These are phyloP conservation scores for Tolypocladium inflatum DNA, from an alignment of 2,329 filamentous ascomycete genomes.

Conservation along the genomic window DNA sequence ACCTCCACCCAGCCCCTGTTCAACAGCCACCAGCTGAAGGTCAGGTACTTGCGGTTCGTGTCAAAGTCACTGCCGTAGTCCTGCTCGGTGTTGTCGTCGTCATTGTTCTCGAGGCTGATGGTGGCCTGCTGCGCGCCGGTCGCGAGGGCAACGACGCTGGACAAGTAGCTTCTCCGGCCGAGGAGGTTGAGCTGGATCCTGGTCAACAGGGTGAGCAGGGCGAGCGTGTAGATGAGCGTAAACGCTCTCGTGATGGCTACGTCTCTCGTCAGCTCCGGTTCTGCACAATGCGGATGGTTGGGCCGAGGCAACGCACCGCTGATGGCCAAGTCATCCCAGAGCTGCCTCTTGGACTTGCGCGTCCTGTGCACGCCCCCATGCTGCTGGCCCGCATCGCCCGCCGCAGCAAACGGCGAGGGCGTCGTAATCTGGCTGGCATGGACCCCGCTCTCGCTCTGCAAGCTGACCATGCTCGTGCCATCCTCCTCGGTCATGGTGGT, in stretches of 20 bases:
- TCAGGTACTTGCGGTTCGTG: conserved; percentile 88
- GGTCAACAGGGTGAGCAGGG: conserved; percentile 82
- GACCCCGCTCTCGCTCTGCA: conserved; percentile 73
- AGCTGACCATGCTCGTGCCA: conserved; percentile 62
- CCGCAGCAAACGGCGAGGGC: conserved; percentile 37
- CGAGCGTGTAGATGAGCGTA: conserved; percentile 84
- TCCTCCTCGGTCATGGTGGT: conserved; percentile 80
- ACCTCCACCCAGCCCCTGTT: conserved; percentile 83
- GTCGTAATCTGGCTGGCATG: conserved; percentile 70
- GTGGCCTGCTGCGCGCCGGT: conserved; percentile 62
- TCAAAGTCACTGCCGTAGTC: conserved; percentile 89
- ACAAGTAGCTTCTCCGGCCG: conserved; percentile 88
- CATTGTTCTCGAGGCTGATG: conserved; percentile 87
- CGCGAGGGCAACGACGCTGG: conserved; percentile 85
- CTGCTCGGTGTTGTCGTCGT: conserved; percentile 76
- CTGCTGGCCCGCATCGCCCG: conserved; percentile 23
- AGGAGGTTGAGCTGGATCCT: conserved; percentile 95
- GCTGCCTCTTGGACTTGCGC: conserved; percentile 75
- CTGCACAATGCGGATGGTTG: neutral
- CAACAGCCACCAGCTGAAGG: conserved; percentile 96
- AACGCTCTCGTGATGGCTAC: conserved; percentile 77
- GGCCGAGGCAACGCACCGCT: conserved; percentile 53
- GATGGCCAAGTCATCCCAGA: conserved; percentile 97
- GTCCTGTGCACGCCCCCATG: conserved; percentile 38
- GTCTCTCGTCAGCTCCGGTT: neutral